Evolutionary conservation across 768 basidiomycete species (phyloP), one percentile per base, ranked within the genome.

Genomic region (Psilocybe subaeruginosa): DNA sequence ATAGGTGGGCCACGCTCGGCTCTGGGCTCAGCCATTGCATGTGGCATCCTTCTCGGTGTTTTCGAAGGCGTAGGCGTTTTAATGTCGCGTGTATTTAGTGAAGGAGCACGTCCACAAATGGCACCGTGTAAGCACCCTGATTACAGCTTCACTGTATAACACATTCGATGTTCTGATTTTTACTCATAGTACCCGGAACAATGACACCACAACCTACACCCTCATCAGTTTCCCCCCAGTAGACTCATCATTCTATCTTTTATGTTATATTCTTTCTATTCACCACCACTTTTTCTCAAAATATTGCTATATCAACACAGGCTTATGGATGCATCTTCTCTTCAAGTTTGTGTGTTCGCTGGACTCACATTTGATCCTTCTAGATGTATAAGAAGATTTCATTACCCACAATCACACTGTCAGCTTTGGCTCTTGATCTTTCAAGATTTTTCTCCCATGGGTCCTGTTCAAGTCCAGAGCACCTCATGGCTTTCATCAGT

Each of bases 11-110:
- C 97, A 30, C 90, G 85, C 77, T 88, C 93, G 27, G 94, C 94
- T 27, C 78, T 98, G 48, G 90, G 91, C 14, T 95, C 93, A n/a
- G 97, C 97, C 16, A 84, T 99, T 49, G 92, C 93, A 14, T 99
- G 97, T 72, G 97, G 96, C 72, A 96, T 99, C 61, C 81, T 99
- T 27, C 85, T 99, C 27, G 96, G 97, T 66, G 92, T 95, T 11
- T 93, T 95, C 70, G 92, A 94, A 76, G 96, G 96, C 69, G 95
- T 98, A 19, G 97, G 97, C 67, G 96, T 99, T 7, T 81, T 99
- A 27, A 80, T 98, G 63, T 90, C 88, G 51, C 86, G 97, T 62
- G 90, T 95, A 65, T 91, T 97, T 74, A 91, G 90, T 69, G 92
- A 93, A 71, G 85, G 85, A 59, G 86, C 88, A 67, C 82, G 91